These are phyloP conservation scores for Tetrahymena malaccensis DNA, from an alignment of 73 alveolate species.

Conservation along the genomic window DNA sequence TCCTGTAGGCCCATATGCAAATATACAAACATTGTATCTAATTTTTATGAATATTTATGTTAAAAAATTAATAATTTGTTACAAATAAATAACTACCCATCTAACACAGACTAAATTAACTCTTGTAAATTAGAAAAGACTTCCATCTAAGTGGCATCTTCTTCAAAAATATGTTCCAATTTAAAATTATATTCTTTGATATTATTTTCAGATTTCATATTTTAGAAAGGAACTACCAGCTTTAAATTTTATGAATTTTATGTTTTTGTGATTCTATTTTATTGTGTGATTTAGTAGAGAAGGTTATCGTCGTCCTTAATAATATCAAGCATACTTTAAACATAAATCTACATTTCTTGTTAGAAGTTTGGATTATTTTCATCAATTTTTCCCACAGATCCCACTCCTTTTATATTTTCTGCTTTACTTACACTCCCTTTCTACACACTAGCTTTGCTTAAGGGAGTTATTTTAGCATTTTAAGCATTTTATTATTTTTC, in stretches of 20 bases:
- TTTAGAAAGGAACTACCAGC: background rate
- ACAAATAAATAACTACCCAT: background rate
- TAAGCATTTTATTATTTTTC: background rate
- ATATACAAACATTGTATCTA: conserved; percentile 97
- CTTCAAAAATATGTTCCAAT: background rate
- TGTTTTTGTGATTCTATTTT: background rate
- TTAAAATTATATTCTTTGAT: background rate
- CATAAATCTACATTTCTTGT: background rate
- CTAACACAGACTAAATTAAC: background rate
- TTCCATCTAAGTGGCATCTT: background rate
- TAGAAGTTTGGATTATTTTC: background rate
- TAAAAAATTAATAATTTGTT: background rate
- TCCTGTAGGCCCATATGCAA: conserved; percentile 99
- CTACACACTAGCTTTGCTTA: background rate
- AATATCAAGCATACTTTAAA: background rate
- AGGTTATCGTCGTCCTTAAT: background rate
- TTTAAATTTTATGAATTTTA: background rate
- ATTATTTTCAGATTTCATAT: background rate
- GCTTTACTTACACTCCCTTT: background rate
- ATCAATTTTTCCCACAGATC: background rate
- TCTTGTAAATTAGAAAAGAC: background rate
- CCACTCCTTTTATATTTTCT: background rate
- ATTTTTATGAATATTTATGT: conserved; percentile 58
- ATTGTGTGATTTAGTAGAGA: background rate
- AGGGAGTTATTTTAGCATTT: background rate